Conservation (phyloP, 345 rosid species). For the Excoecaria agallocha region DNA sequence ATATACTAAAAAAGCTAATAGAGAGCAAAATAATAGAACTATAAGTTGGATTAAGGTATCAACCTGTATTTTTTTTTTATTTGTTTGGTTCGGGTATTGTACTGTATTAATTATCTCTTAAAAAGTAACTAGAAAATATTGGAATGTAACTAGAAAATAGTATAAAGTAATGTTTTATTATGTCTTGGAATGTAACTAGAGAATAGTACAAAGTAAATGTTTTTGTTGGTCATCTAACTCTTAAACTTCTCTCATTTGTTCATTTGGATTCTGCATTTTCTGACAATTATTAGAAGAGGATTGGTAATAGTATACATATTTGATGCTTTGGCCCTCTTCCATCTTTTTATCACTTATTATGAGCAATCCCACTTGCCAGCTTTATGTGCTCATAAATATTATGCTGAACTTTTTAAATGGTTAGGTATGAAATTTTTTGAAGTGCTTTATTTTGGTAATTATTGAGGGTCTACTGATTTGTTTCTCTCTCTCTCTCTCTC, state of each 20-base stretch:
- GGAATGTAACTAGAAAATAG: no score
- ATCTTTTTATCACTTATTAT: not conserved
- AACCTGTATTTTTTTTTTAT: not conserved
- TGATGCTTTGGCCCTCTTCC: not conserved
- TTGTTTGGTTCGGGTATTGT: not conserved
- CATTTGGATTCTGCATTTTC: not conserved
- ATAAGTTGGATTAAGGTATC: not conserved
- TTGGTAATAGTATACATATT: not conserved
- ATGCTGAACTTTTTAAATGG: not conserved
- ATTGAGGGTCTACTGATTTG: constrained; percentile 26
- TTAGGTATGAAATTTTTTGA: not conserved
- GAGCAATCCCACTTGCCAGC: not conserved
- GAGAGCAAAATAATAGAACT: not conserved
- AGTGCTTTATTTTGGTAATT: not conserved
- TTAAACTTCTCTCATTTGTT: not conserved
- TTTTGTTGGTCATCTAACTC: not conserved
- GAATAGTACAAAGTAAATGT: not conserved
- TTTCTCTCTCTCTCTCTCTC: no score
- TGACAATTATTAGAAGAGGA: not conserved
- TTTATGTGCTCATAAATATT: not conserved
- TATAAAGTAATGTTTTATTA: no score
- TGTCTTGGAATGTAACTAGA: no score
- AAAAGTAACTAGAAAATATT: no score
- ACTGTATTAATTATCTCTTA: not conserved
- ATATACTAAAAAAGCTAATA: not conserved